Percentiles rank a stretch among this genome's conserved stretches.
Evolutionary conservation across 768 basidiomycete genomes (phyloP).

Genomic region (Astraeus odoratus): DNA sequence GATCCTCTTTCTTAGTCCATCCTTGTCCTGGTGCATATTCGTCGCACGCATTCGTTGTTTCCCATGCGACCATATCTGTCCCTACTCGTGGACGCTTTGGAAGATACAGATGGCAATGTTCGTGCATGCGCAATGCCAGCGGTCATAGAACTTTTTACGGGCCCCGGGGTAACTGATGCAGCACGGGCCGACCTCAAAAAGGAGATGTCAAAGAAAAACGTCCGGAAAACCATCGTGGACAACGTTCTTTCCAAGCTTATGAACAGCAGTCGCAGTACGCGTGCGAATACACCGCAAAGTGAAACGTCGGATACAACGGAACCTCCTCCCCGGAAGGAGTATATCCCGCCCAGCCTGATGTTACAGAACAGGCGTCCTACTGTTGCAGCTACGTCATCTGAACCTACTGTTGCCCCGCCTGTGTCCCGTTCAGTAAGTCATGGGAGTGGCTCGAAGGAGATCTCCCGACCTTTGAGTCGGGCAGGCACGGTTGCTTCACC

Average conservation of each 20-base stretch:
- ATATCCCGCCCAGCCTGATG: constrained; percentile 70
- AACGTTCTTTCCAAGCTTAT: constrained; percentile 66
- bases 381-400: constrained; percentile 22
- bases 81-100: constrained; percentile 73
- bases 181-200: constrained; percentile 94
- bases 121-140: constrained; percentile 79
- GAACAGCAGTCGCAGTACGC: constrained; percentile 30
- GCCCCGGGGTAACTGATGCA: constrained; percentile 71
- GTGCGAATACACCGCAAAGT: constrained; percentile 40
- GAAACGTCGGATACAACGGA: constrained; percentile 55
- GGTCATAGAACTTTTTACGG: constrained; percentile 80
- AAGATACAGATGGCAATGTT: constrained; percentile 88
- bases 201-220: constrained; percentile 76
- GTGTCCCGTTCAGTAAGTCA: constrained; percentile 44
- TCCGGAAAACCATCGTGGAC: constrained; percentile 84
- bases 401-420: constrained; percentile 19
- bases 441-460: constrained; percentile 41
- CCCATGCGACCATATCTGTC: constrained; percentile 79
- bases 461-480: constrained; percentile 55
- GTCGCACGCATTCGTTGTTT: constrained; percentile 62
- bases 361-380: constrained; percentile 47
- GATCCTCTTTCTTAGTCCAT: constrained; percentile 39
- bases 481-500: constrained; percentile 39
- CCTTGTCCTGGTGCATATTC: constrained; percentile 63
- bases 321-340: constrained; percentile 39